Percentiles rank a stretch among this genome's conserved stretches.
These are phyloP conservation scores for Tagetes erecta DNA, from an alignment of 129 eudicot genomes.

Conservation along the genomic window DNA sequence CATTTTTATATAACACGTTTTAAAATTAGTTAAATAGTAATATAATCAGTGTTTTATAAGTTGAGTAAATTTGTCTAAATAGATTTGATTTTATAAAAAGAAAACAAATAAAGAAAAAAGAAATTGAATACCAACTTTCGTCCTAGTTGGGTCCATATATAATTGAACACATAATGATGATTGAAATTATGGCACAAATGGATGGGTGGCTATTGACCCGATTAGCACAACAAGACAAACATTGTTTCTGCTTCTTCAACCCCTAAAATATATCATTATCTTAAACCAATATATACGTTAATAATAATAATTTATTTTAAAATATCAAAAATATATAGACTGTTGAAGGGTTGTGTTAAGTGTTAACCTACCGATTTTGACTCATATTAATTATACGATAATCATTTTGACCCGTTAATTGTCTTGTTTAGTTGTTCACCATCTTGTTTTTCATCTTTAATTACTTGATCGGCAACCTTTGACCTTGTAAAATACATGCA, in stretches of 20 bases:
- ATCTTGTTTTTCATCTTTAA: not conserved
- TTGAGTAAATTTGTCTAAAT: not conserved
- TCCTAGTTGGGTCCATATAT: slow-evolving; percentile 39
- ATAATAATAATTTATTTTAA: not conserved
- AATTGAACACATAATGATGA: slow-evolving; percentile 36
- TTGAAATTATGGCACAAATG: slow-evolving; percentile 33
- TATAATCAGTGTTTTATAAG: not conserved
- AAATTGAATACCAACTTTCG: slow-evolving; percentile 32
- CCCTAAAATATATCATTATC: not conserved
- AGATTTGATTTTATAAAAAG: not conserved
- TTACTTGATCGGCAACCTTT: not conserved
- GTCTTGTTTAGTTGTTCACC: not conserved
- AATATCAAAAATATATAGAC: not conserved
- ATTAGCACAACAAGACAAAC: slow-evolving; percentile 37
- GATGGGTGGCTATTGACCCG: slow-evolving; percentile 30
- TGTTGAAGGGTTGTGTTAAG: not conserved
- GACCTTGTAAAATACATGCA: not conserved
- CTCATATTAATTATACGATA: not conserved
- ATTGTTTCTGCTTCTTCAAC: slow-evolving; percentile 28
- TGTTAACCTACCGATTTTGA: not conserved
- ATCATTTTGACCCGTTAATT: not conserved
- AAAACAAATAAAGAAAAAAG: slow-evolving; percentile 16
- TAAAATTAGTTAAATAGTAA: too few relatives aligned
- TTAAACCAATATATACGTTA: not conserved
- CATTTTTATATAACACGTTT: too few relatives aligned